Conservation (phyloP, 805 yeast species). For the Kuraishia floccosa region DNA sequence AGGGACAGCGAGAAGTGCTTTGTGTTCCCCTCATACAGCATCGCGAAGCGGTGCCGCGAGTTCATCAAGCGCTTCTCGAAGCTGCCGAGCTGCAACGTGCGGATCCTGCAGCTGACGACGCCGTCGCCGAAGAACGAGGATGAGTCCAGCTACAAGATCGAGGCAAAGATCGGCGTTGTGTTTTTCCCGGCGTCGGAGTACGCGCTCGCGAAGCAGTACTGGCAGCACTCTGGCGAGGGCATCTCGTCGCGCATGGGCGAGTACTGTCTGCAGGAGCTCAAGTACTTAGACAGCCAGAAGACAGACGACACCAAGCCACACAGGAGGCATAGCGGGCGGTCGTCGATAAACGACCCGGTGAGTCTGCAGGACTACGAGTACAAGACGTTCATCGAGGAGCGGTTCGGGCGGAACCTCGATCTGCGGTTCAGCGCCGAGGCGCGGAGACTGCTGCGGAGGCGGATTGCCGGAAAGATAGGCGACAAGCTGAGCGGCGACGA, state of each 20-base stretch:
- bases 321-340: slow-evolving; percentile 3
- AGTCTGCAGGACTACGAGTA: slow-evolving; percentile 29
- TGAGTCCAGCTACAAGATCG: slow-evolving; percentile 49
- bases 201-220: slow-evolving; percentile 68
- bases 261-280: slow-evolving; percentile 59
- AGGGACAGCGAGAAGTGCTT: slow-evolving; percentile 67
- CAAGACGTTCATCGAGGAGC: slow-evolving; percentile 67
- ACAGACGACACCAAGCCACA: slow-evolving; percentile 1
- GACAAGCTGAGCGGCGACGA: too few species aligned
- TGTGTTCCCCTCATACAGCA: slow-evolving; percentile 65
- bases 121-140: slow-evolving; percentile 50
- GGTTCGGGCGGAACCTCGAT: slow-evolving; percentile 85
- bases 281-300: slow-evolving; percentile 14
- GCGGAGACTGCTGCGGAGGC: slow-evolving; percentile 55
- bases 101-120: slow-evolving; percentile 67
- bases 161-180: slow-evolving; percentile 67
- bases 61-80: slow-evolving; percentile 42
- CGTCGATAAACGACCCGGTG: slow-evolving; percentile 3
- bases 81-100: slow-evolving; percentile 25
- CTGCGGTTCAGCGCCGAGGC: slow-evolving; percentile 68
- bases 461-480: slow-evolving; percentile 61
- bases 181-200: slow-evolving; percentile 55
- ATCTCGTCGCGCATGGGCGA: slow-evolving; percentile 85
- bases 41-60: slow-evolving; percentile 79
- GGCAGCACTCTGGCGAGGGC: slow-evolving; percentile 99